Base-by-base conservation (phyloP, 2,329 filamentous ascomycete species). In the Madurella fahalii region DNA sequence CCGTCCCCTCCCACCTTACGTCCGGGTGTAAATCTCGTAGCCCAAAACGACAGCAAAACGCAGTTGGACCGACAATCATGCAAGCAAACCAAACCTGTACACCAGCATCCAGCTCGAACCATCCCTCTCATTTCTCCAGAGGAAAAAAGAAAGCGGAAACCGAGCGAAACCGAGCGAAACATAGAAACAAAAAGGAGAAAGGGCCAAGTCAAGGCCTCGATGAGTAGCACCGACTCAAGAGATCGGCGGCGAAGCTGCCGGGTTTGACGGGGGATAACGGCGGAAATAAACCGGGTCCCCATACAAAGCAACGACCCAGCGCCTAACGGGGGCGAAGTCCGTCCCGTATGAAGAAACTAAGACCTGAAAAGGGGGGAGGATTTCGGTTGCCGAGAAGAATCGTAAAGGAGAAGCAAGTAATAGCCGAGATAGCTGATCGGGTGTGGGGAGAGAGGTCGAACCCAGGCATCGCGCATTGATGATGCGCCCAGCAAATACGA, bases 71-170 rank as follows among this genome's bases (percentile, higher is more conserved):
- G 47, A 54, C 51, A 56, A 46, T 53, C 57, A 59, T 59, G 57
- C 57, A 59, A 52, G 51, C 47, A 45, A 59, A 59, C 51, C 57
- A 50, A 59, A 59, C 57, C 53, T 50, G 47, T 53, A 52, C 50
- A 52, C 50, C 50, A 39, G 50, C 53, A 56, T 58, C 57, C 57
- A 56, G 53, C 50, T 54, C 57, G 37, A 58, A 47, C 50, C 53
- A 53, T 52, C 46, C 53, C 49, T 52, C 40, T 37, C 45, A 15
- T 47, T 37, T 11, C 34, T 15, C 34, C 9, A 37, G 34, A 37
- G 34, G 7, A 37, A 37, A 37, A 37, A 11, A 15, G 13, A 11
- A 37, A 42, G 41, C 18, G 11, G 20, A 45, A 48, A 40, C 12
- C n/a, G 45, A 39, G 18, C 16, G 20, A 45, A 48, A 40, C 12